Percentiles rank a stretch among this genome's conserved stretches.
Evolutionary conservation across 441 rosid genomes (phyloP).

Genomic region (Pelargonium citronellum): DNA sequence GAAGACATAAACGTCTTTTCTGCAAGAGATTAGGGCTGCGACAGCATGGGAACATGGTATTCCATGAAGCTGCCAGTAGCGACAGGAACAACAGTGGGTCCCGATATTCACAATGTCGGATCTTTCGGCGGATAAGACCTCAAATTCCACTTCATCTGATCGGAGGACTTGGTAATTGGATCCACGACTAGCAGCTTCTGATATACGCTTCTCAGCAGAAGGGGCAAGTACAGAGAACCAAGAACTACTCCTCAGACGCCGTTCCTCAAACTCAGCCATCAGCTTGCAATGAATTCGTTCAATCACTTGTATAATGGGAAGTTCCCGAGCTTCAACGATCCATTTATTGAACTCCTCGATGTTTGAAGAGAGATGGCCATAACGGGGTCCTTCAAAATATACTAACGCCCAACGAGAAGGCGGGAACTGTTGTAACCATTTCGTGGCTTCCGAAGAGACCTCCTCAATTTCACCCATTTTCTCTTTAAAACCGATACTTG

Average conservation of each 20-base stretch:
- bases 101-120: constrained; percentile 51
- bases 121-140: constrained; percentile 41
- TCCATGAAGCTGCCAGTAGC: constrained; percentile 52
- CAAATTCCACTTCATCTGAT: constrained; percentile 61
- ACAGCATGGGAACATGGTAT: constrained; percentile 60
- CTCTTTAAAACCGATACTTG: constrained; percentile 36
- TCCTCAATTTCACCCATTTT: constrained; percentile 44
- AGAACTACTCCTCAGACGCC: constrained; percentile 33
- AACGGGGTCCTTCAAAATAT: constrained; percentile 40
- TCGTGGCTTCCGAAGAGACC: constrained; percentile 45
- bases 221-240: constrained; percentile 49
- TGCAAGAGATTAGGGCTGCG: constrained; percentile 46
- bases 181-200: constrained; percentile 37
- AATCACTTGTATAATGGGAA: constrained; percentile 51
- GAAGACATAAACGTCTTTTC: constrained; percentile 37
- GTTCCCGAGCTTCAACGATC: constrained; percentile 49
- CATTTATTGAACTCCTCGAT: constrained; percentile 44
- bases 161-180: constrained; percentile 43
- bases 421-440: constrained; percentile 46
- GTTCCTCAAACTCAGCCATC: constrained; percentile 40
- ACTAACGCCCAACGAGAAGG: constrained; percentile 43
- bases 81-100: constrained; percentile 45
- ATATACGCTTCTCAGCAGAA: constrained; percentile 38
- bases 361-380: constrained; percentile 47
- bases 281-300: constrained; percentile 41